Evolutionary conservation across 2,329 filamentous ascomycete genomes (phyloP), one percentile per base, ranked within the genome.

Genomic region (Penicillium griseofulvum): DNA sequence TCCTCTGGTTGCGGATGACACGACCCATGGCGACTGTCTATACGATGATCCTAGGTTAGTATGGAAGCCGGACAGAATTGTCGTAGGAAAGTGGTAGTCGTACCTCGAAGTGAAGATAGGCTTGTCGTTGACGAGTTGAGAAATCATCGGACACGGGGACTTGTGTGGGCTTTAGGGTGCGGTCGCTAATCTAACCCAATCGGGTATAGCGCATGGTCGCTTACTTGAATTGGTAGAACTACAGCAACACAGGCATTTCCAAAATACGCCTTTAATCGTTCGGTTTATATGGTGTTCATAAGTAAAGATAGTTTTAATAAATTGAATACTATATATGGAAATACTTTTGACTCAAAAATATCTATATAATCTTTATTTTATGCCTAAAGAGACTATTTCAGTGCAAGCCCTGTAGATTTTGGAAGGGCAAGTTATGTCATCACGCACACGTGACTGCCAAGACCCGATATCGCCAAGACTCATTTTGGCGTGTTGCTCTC

Each of bases 1-100:
- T 87, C 78, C 85, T 86, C 83, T 90, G 87, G 80, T 89, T 90
- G 75, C 87, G 83, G 76, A 89, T 89, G 72, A 89, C 87, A 77
- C 87, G 82, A 85, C 84, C 84, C 84, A 80, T 79, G 71, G 71
- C 73, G 75, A 71, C 72, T 76, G 66, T 73, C 72, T 76, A 67
- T 64, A 68, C 57, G 58, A 56, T 11, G 34, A 59, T 67, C 60
- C 65, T 67, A 62, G 52, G 65, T 75, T 71, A 75, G 72, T 71
- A 69, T 70, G 56, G 57, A 60, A 65, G 58, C 14, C 51, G 50
- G 64, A 66, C 62, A 57, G 57, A 61, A 58, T 45, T 57, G 56
- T 62, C 66, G 63, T 59, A 61, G 67, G 62, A 64, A 68, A 62
- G 66, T 65, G 65, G 63, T 56, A 63, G 65, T 69, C 74, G 70